Evolutionary conservation across 257 asterid genomes (phyloP), one percentile per base, ranked within the genome.

Genomic region (Verbascum thapsus): DNA sequence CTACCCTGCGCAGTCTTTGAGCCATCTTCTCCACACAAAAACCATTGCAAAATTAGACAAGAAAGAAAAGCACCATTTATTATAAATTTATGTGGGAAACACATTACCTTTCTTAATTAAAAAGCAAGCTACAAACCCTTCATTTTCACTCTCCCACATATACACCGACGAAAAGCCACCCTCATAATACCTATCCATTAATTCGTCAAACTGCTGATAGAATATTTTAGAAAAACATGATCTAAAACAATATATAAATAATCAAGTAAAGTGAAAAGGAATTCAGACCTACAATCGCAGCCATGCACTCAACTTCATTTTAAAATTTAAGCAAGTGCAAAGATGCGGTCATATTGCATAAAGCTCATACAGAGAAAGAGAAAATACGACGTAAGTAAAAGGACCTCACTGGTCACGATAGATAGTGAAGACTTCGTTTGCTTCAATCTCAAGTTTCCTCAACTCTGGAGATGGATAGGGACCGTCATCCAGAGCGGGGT

Each of bases 401-500:
- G 95, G 79, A 84, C 96, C 94, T 90, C 87, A 94, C 99, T 94
- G 99, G 95, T 94, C 99, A 85, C 97, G 87, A 84, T 94, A 94
- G 70, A 90, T 53, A 37, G 97, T 75, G 74, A 94, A 94, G 66
- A 94, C 83, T 18, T 94, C 97, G 40, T 94, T 94, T 69, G 99
- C 99, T 82, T 94, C 99, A 68, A 85, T 71, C 82, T 94, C 99
- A 47, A 94, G 97, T 68, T 84, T 90, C 86, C 99, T 82, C 85
- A 94, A 71, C 70, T 87, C 89, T 19, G 80, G 55, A 49, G 97
- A 87, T 56, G 99, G 97, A 67, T 71, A 72, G 56, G 94, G 88
- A 18, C 92, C 99, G 58, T 90, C 97, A 37, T 84, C 95, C 26
- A 90, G 16, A 1, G 89, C 84, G 43, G 99, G 97, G 52, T 94